Base-by-base conservation (phyloP, 164 flowering plant genomes). In the Stephania japonica region DNA sequence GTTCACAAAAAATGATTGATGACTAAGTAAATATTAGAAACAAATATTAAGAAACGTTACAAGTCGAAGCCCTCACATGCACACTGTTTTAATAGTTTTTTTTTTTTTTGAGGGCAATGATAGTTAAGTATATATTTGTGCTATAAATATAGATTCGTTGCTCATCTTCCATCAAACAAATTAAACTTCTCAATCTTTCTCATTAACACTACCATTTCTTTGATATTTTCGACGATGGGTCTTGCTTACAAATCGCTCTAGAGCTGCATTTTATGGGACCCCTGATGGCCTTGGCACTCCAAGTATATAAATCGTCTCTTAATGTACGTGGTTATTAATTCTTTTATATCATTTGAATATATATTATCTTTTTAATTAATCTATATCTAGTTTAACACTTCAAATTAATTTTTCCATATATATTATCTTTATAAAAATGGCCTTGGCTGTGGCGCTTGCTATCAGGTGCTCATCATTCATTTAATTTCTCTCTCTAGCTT, bases 251-350 rank as follows among this genome's bases (percentile, higher is more conserved):
- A 73, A 71, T 1, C 53, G 47, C 79, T 84, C 96, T 0, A 81
- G 95, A 79, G 97, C 98, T 6, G 86, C 95, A 11, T 93, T 75
- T 73, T 90, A 87, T 79, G 97, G 97, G 19, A 91, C 91, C 85
- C 93, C 95, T 50, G 92, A 91, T 65, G 85, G 98, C 84, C 80
- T 79, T 23, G 97, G 92, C 62, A 91, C 84, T 47, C 88, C 95
- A 76, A 84, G 98, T 91, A 90, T 32, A 86, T 64, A 18, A 68
- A 59, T 53, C 44, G 10, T 23, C 53, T 9, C 53, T 47, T 16
- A 47, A 12, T 11, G 13, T n/a, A n/a, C n/a, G n/a, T 11, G 0
- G 13, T 9, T 47, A 3, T 47, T 47, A 11, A 8, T 47, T 8
- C 3, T 0, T 7, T 7, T n/a, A n/a, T n/a, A n/a, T n/a, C n/a